These are phyloP conservation scores for Paramecium tetraurelia DNA, from an alignment of 73 alveolate genomes.

Conservation along the genomic window DNA sequence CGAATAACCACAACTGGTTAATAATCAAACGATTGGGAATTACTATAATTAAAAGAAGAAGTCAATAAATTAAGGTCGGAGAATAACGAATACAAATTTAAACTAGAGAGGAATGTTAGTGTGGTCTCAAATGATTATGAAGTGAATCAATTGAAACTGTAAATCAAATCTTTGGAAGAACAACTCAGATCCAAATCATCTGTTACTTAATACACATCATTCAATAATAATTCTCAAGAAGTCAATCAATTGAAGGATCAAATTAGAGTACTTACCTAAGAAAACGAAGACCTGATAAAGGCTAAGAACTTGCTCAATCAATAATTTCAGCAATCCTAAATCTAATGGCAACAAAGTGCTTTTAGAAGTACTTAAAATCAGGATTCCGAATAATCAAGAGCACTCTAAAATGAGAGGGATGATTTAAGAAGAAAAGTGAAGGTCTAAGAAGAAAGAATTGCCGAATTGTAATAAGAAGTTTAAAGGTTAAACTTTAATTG, in stretches of 20 bases:
- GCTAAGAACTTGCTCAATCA: neutral
- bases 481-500: neutral
- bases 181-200: neutral
- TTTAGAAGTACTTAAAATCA: neutral
- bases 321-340: neutral
- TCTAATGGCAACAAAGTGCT: neutral
- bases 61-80: neutral
- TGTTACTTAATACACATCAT: neutral
- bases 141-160: neutral
- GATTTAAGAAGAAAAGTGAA: neutral
- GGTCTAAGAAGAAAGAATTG: neutral
- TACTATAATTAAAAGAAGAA: constrained; percentile 11
- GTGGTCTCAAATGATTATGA: neutral
- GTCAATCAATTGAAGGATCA: neutral
- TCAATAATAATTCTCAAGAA: neutral
- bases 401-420: neutral
- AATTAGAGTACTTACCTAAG: neutral
- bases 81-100: neutral
- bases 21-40: constrained; percentile 23
- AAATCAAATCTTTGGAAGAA: neutral
- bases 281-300: neutral
- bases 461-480: neutral
- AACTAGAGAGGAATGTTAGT: neutral
- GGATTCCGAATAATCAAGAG: neutral
- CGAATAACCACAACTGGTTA: neutral